Evolutionary conservation across 129 eudicot species (phyloP).

Genomic region (Dittrichia graveolens): DNA sequence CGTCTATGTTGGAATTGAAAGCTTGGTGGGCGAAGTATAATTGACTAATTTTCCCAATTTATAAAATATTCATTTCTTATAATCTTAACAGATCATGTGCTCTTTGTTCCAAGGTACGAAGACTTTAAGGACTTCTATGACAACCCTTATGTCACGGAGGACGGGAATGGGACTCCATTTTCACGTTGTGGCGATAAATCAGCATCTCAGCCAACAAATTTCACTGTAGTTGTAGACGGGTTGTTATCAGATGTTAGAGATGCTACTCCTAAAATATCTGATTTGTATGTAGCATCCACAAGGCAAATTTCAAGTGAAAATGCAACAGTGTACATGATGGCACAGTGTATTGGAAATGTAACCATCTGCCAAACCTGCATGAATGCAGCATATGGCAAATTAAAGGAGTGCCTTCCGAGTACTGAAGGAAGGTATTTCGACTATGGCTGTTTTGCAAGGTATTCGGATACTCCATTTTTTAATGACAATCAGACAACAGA

Average conservation of each 20-base stretch:
- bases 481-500: conserved; percentile 49
- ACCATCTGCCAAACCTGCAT: conserved; percentile 52
- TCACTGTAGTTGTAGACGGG: conserved; percentile 26
- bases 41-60: too few species aligned
- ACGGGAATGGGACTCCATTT: conserved; percentile 44
- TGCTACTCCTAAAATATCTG: conserved; percentile 55
- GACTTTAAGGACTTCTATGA: conserved; percentile 36
- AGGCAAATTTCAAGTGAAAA: conserved; percentile 35
- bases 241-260: conserved; percentile 44
- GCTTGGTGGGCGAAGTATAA: background rate
- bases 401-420: conserved; percentile 49
- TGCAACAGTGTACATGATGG: conserved; percentile 44
- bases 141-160: conserved; percentile 38
- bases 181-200: conserved; percentile 52
- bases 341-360: conserved; percentile 49
- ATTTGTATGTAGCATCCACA: conserved; percentile 51
- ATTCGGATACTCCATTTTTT: conserved; percentile 50
- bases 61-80: too few species aligned
- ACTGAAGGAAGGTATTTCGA: conserved; percentile 58
- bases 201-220: conserved; percentile 45
- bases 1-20: background rate
- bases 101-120: conserved; percentile 51
- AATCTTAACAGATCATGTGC: background rate
- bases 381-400: conserved; percentile 41
- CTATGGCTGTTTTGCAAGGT: conserved; percentile 66